Conservation (phyloP, 106 monocot species). For the Acorus calamus region DNA sequence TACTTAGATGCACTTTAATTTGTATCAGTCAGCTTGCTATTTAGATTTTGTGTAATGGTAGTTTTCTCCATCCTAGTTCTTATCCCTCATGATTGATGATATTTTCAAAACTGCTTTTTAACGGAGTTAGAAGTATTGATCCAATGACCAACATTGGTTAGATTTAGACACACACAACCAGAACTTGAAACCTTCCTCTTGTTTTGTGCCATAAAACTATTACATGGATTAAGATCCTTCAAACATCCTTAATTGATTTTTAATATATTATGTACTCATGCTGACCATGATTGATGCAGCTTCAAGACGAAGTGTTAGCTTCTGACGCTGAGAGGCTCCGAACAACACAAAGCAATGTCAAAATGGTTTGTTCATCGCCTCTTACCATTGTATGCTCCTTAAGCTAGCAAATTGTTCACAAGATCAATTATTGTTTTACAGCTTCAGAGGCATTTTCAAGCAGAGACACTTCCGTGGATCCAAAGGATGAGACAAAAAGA, state of each 20-base stretch:
- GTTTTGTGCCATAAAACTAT: not conserved
- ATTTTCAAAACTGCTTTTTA: too few relatives aligned
- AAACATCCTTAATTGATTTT: not conserved
- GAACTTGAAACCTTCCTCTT: too few relatives aligned
- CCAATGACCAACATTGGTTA: too few relatives aligned
- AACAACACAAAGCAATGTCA: slow-evolving; percentile 77
- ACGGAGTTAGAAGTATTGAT: too few relatives aligned
- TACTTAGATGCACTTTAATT: too few relatives aligned
- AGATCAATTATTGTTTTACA: slow-evolving; percentile 11
- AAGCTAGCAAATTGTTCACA: too few relatives aligned
- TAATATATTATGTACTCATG: not conserved
- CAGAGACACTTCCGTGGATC: slow-evolving; percentile 73
- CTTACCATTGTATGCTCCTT: too few relatives aligned
- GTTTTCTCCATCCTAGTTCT: too few relatives aligned
- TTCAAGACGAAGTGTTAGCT: slow-evolving; percentile 88
- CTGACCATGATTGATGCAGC: slow-evolving; percentile 25
- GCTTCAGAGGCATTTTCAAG: slow-evolving; percentile 88
- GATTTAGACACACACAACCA: too few relatives aligned
- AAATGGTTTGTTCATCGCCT: slow-evolving; percentile 37
- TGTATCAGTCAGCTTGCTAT: too few relatives aligned
- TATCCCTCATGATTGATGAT: too few relatives aligned
- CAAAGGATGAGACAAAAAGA: slow-evolving; percentile 74
- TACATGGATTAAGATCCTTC: not conserved
- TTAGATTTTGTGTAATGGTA: too few relatives aligned
- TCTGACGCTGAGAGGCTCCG: slow-evolving; percentile 83